A percentile compares a stretch with the other conserved stretches of the same genome.
These are phyloP conservation scores for Penicillium subrubescens DNA, from an alignment of 495 filamentous ascomycete genomes.

Conservation along the genomic window DNA sequence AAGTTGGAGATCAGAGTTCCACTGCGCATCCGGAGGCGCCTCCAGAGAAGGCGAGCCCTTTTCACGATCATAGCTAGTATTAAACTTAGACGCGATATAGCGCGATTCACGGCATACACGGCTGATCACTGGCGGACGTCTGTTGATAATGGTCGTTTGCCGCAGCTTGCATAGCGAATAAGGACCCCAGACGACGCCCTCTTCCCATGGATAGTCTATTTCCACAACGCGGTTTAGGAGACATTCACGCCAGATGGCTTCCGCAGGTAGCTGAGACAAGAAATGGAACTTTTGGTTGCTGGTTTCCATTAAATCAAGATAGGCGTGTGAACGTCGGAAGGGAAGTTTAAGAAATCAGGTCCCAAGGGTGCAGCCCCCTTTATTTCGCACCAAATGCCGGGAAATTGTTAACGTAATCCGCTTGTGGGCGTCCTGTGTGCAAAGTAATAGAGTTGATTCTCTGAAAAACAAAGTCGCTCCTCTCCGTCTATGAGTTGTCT, in stretches of 20 bases:
- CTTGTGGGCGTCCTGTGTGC: too few species aligned
- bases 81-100: neutral
- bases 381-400: too few species aligned
- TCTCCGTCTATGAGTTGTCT: too few species aligned
- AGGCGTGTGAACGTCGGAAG: neutral
- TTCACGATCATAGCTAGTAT: neutral
- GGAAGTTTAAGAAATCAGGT: neutral
- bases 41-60: neutral
- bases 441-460: too few species aligned
- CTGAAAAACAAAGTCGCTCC: too few species aligned
- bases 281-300: neutral
- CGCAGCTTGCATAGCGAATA: neutral
- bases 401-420: too few species aligned
- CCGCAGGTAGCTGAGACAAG: neutral
- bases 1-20: neutral
- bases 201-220: neutral
- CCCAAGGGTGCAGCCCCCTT: too few species aligned
- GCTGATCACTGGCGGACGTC: neutral
- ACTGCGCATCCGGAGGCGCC: too few species aligned
- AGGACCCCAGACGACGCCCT: neutral
- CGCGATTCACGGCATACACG: conserved; percentile 4
- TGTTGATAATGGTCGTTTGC: neutral
- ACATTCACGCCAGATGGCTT: conserved; percentile 6
- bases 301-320: neutral
- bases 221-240: neutral